Evolutionary conservation across 139 green algal genomes (phyloP).

Genomic region (Volvox africanus): DNA sequence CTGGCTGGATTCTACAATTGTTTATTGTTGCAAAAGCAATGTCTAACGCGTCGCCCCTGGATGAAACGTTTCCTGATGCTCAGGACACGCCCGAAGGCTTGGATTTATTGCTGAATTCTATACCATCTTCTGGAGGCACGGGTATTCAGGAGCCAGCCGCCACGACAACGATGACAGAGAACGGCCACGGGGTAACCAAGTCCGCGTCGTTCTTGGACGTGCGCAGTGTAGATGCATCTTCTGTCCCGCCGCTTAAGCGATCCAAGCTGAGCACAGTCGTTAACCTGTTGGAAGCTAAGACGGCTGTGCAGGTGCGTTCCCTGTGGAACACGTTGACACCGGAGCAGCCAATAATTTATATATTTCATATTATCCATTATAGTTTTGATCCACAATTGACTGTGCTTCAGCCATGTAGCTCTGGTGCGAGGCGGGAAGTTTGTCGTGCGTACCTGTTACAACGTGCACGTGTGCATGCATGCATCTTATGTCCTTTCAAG

Average conservation of each 20-base stretch:
- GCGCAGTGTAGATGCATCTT: not conserved
- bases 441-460: not conserved
- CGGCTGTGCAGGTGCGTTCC: slow-evolving; percentile 39
- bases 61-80: not conserved
- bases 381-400: no score
- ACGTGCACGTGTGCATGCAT: not conserved
- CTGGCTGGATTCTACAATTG: not conserved
- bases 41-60: not conserved
- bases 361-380: no score
- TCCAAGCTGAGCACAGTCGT: slow-evolving; percentile 36
- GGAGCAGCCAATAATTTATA: not conserved
- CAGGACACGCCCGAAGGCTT: not conserved
- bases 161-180: not conserved
- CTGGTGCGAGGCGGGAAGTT: not conserved
- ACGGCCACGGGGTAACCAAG: not conserved
- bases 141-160: not conserved
- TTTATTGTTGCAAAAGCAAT: not conserved
- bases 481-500: no score
- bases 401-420: not conserved
- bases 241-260: slow-evolving; percentile 22
- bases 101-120: not conserved
- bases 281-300: slow-evolving; percentile 43
- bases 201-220: slow-evolving; percentile 48
- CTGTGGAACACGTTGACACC: not conserved
- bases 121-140: not conserved